Conservation (phyloP, 441 rosid genomes). For the Gossypium trilobum region DNA sequence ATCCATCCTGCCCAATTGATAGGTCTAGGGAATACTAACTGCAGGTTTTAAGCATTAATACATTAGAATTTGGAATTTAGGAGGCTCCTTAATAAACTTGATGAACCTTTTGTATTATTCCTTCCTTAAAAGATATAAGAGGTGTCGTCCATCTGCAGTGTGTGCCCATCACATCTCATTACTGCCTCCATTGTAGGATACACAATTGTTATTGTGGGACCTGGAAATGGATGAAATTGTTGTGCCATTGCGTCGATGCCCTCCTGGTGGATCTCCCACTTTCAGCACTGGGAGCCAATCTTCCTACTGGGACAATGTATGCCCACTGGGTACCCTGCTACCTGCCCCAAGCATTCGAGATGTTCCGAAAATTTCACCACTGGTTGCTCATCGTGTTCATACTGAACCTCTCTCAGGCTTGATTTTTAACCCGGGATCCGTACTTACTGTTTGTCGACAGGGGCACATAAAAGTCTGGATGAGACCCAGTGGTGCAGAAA, state of each 20-base stretch:
- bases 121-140: too few relatives aligned
- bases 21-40: too few relatives aligned
- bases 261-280: conserved; percentile 93
- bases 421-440: conserved; percentile 74
- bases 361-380: conserved; percentile 81
- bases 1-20: too few relatives aligned
- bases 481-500: conserved; percentile 59
- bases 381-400: conserved; percentile 80
- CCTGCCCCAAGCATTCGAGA: conserved; percentile 83
- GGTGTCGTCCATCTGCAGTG: not conserved
- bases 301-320: conserved; percentile 77
- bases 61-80: not conserved
- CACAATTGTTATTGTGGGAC: conserved; percentile 93
- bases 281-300: conserved; percentile 90
- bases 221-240: conserved; percentile 94
- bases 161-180: not conserved
- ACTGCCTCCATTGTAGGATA: conserved; percentile 50
- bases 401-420: conserved; percentile 82
- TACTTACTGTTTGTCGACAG: conserved; percentile 75
- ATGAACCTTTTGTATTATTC: not conserved
- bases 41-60: not conserved
- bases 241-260: conserved; percentile 75
- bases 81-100: not conserved
- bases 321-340: conserved; percentile 69
- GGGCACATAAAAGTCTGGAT: conserved; percentile 91